A percentile compares a stretch with the other conserved stretches of the same genome.
Conservation (phyloP, 257 asterid genomes). For the Linaria vulgaris region DNA sequence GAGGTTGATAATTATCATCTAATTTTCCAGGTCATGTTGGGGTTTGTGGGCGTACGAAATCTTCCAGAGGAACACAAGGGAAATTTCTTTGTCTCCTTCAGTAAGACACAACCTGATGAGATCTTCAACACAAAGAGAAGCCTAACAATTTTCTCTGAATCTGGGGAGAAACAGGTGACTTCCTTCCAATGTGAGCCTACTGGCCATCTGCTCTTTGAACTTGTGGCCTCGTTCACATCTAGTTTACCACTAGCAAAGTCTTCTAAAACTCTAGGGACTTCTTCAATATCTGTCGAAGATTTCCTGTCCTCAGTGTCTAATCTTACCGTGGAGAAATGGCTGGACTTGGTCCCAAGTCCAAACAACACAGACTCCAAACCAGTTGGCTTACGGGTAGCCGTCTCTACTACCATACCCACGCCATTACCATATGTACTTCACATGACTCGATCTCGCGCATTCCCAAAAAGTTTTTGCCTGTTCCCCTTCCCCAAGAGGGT, state of each 20-base stretch:
- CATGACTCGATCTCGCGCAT: conserved; percentile 53
- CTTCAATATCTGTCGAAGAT: conserved; percentile 58
- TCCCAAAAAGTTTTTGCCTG: conserved; percentile 62
- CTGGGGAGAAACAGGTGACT: conserved; percentile 83
- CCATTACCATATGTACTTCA: conserved; percentile 53
- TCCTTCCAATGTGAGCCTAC: conserved; percentile 79
- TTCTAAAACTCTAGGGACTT: conserved; percentile 54
- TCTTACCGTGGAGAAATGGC: conserved; percentile 81
- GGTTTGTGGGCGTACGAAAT: conserved; percentile 73
- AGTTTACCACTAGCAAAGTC: conserved; percentile 40
- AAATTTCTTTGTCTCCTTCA: conserved; percentile 55
- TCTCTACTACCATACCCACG: conserved; percentile 77
- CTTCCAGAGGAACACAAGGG: conserved; percentile 67
- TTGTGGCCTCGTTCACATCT: conserved; percentile 44
- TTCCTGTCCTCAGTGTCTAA: conserved; percentile 44
- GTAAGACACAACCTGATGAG: conserved; percentile 77
- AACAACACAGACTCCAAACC: conserved; percentile 44
- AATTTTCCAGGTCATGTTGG: conserved; percentile 80
- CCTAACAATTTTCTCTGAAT: conserved; percentile 70
- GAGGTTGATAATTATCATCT: not conserved
- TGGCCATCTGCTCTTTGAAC: conserved; percentile 69
- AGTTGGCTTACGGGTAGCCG: conserved; percentile 65
- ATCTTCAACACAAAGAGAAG: conserved; percentile 75
- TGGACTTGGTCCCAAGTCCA: conserved; percentile 67
- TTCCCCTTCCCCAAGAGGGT: conserved; percentile 54